Evolutionary conservation across 202 grass and related monocot genomes (phyloP), one percentile per base, ranked within the genome.

Genomic region (Brachypodium distachyon): DNA sequence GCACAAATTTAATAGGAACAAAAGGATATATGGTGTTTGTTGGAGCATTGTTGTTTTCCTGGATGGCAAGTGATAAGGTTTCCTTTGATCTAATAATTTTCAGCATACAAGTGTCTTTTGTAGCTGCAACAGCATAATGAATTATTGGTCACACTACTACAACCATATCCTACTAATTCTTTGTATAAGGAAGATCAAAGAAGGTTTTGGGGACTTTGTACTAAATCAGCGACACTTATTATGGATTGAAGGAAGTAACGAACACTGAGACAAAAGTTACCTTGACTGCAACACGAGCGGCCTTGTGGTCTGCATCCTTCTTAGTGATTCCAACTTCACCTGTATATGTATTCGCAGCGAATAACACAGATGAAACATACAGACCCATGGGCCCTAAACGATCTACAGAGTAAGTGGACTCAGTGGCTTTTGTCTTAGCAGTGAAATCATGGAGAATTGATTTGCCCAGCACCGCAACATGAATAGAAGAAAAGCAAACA

Each of bases 391-490:
- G 51, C 13, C 36, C 67, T 66, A 16, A 19, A 7, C 12, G 41
- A 67, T 0, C 43, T 66, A 68, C 23, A 49, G 75, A 64, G 48
- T 86, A 90, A 19, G 70, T 25, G 22, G 88, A 83, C 14, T 47
- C 11, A 36, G 31, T 28, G 9, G 43, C 23, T 51, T 72, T 72
- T 46, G 37, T 68, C 49, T 90, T 86, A 25, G 60, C 55, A 72
- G 80, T 11, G 60, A 71, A 86, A 73, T 90, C 88, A 53, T 86
- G 3, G 41, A 90, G 83, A 61, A 90, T 86, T 65, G 83, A 81
- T 63, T 90, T 90, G 65, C 75, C 77, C 31, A 90, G 77, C 22
- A 76, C 22, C 3, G 39, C 10, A 77, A 60, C 76, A 83, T 90
- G 32, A 36, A 34, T 19, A 14, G 23, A 62, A 81, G 13, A 43